Conservation (phyloP, 768 basidiomycete genomes). For the Termitomyces sp. region DNA sequence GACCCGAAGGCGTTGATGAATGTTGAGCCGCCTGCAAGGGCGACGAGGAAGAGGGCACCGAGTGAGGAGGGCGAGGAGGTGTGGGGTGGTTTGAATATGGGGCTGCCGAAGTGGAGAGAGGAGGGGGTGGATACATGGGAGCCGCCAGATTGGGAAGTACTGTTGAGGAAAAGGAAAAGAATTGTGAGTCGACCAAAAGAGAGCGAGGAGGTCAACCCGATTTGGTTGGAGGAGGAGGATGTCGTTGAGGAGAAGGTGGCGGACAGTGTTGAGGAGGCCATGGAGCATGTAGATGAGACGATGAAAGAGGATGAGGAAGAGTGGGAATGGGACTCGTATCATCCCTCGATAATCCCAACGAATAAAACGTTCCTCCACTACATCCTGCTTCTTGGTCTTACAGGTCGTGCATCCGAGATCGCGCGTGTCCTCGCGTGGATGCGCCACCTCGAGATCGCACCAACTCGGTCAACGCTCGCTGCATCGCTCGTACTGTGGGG, state of each 20-base stretch:
- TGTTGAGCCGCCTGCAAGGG: constrained; percentile 26
- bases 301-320: neutral
- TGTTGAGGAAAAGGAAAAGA: constrained; percentile 4
- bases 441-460: constrained; percentile 48
- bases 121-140: constrained; percentile 5
- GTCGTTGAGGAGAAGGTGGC: neutral
- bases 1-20: constrained; percentile 18
- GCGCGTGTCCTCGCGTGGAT: constrained; percentile 49
- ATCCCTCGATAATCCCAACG: constrained; percentile 8
- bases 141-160: neutral
- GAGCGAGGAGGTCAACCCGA: neutral
- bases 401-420: constrained; percentile 8
- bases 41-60: constrained; percentile 1
- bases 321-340: constrained; percentile 6
- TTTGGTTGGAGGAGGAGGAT: constrained; percentile 4
- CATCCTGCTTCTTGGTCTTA: constrained; percentile 6
- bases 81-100: constrained; percentile 5
- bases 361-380: constrained; percentile 5
- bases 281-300: neutral
- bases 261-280: neutral
- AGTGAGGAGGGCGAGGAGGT: constrained; percentile 1
- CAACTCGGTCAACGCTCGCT: constrained; percentile 50
- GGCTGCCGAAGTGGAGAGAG: constrained; percentile 8
- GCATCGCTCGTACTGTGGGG: constrained; percentile 65
- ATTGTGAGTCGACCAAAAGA: neutral